Evolutionary conservation across 176 grass and related monocot species (phyloP).

Genomic region (Carex scoparia): DNA sequence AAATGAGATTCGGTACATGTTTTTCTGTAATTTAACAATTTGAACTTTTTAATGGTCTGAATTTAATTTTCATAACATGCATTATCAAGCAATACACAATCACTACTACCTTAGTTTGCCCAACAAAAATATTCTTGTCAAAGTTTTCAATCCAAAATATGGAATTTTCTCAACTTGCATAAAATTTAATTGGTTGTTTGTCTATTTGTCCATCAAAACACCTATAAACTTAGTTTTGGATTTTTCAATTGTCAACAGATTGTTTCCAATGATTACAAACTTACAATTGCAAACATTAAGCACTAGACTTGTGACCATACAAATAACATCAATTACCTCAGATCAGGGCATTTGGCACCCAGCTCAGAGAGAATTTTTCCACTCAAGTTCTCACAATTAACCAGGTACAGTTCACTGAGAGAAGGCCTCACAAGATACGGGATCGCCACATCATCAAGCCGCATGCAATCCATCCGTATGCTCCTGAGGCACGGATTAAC

Average conservation of each 20-base stretch:
- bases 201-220: neutral
- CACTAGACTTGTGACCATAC: neutral
- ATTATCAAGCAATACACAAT: neutral
- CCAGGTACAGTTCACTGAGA: slow-evolving; percentile 64
- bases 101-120: neutral
- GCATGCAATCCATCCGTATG: slow-evolving; percentile 64
- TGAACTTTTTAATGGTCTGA: neutral
- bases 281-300: neutral
- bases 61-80: neutral
- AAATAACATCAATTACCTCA: slow-evolving; percentile 43
- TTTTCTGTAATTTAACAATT: neutral
- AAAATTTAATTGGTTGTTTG: neutral
- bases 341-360: slow-evolving; percentile 66
- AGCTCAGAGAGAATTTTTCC: slow-evolving; percentile 65
- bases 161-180: neutral
- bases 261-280: neutral
- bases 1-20: neutral
- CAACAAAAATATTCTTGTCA: neutral
- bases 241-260: neutral
- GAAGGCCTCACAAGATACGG: slow-evolving; percentile 50
- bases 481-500: slow-evolving; percentile 60
- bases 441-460: slow-evolving; percentile 62
- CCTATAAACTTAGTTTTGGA: neutral
- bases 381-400: slow-evolving; percentile 70
- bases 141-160: neutral